Evolutionary conservation across 495 filamentous ascomycete genomes (phyloP).

Genomic region (Neurospora discreta): DNA sequence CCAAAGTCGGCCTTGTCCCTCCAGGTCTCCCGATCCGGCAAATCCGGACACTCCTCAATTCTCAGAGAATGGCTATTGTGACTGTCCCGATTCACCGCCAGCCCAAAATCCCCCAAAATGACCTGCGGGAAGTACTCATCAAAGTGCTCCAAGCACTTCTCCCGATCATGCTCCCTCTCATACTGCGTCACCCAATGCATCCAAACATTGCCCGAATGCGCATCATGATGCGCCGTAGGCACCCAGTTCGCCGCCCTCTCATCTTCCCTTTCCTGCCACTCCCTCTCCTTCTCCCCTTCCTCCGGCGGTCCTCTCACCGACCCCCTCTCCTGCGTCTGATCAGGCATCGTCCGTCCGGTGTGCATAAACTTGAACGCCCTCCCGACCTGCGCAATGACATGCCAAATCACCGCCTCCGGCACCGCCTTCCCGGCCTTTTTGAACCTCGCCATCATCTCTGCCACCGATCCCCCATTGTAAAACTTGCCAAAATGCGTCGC

Average conservation of each 20-base stretch:
- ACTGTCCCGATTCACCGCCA: neutral
- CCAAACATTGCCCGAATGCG: constrained; percentile 1
- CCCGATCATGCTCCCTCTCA: constrained; percentile 1
- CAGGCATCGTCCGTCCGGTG: neutral
- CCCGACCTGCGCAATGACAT: constrained; percentile 6
- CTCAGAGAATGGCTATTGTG: neutral
- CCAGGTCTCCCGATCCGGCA: constrained; percentile 2
- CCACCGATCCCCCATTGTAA: constrained; percentile 9
- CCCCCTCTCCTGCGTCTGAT: neutral
- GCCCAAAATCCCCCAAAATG: neutral
- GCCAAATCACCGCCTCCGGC: constrained; percentile 14
- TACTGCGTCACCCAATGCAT: constrained; percentile 8
- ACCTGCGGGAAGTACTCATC: constrained; percentile 2
- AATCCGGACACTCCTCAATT: neutral
- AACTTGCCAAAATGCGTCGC: constrained; percentile 9
- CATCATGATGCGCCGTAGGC: neutral
- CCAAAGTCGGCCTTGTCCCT: constrained; percentile 4
- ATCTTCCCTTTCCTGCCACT: neutral
- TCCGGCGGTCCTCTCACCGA: neutral
- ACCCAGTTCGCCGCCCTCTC: neutral
- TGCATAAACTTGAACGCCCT: constrained; percentile 6
- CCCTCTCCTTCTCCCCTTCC: neutral
- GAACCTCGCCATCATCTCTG: neutral
- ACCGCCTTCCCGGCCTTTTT: neutral
- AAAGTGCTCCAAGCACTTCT: neutral